These are phyloP conservation scores for Candida railenensis DNA, from an alignment of 805 yeast genomes.

Conservation along the genomic window DNA sequence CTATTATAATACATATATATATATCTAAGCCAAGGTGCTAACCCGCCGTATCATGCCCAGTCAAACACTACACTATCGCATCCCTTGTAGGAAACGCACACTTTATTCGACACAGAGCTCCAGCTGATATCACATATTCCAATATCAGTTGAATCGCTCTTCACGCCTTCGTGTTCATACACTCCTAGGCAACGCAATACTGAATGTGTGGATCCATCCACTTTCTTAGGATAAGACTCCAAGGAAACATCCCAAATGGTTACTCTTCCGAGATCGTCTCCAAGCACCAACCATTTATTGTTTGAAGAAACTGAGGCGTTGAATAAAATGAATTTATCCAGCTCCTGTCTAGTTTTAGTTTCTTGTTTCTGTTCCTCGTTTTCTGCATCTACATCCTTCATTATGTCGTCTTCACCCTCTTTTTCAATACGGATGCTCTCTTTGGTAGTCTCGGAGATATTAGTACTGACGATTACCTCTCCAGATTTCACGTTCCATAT, in stretches of 20 bases:
- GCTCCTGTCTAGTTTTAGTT: too few species aligned
- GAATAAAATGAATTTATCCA: slow-evolving; percentile 54
- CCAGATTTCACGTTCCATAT: slow-evolving; percentile 63
- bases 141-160: slow-evolving; percentile 9
- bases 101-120: slow-evolving; percentile 25
- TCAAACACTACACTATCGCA: slow-evolving; percentile 27
- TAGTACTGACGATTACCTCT: slow-evolving; percentile 31
- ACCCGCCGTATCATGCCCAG: slow-evolving; percentile 13
- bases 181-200: slow-evolving; percentile 27
- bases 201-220: slow-evolving; percentile 9
- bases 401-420: not conserved
- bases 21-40: not conserved
- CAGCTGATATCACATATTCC: slow-evolving; percentile 41
- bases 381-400: slow-evolving; percentile 20
- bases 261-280: slow-evolving; percentile 63
- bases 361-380: too few species aligned
- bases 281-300: slow-evolving; percentile 52
- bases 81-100: slow-evolving; percentile 36
- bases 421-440: slow-evolving; percentile 1
- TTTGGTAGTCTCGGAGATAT: slow-evolving; percentile 11
- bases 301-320: slow-evolving; percentile 53
- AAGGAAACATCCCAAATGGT: slow-evolving; percentile 47
- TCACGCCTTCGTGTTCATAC: slow-evolving; percentile 12
- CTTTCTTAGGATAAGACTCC: slow-evolving; percentile 7
- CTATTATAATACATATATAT: slow-evolving; percentile 2